These are phyloP conservation scores for Calonectria pseudoreteaudii DNA, from an alignment of 2,329 filamentous ascomycete species.

Conservation along the genomic window DNA sequence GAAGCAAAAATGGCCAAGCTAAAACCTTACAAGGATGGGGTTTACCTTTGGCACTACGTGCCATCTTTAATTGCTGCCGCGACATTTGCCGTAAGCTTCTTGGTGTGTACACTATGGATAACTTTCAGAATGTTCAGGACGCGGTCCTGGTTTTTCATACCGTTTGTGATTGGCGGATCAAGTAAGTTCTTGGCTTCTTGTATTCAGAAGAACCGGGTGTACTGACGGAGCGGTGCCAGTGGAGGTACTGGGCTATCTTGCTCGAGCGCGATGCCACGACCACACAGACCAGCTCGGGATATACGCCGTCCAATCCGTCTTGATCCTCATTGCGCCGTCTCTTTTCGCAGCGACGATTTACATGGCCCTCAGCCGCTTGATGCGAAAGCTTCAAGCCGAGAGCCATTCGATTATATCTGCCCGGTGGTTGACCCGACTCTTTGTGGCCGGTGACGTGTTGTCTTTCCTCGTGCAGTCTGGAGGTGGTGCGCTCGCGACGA, in stretches of 20 bases:
- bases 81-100: neutral
- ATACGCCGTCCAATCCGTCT: neutral
- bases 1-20: neutral
- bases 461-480: neutral
- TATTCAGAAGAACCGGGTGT: neutral
- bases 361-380: neutral
- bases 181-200: neutral
- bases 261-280: neutral
- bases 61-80: neutral
- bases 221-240: neutral
- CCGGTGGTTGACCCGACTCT: neutral
- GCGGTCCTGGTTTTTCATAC: neutral
- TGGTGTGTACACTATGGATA: neutral
- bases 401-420: neutral
- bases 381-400: neutral
- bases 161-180: neutral
- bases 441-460: neutral
- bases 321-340: neutral
- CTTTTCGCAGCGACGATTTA: slow-evolving; percentile 7
- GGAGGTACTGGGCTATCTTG: neutral
- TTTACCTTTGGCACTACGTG: slow-evolving; percentile 2
- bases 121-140: neutral
- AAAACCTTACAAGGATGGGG: neutral
- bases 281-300: slow-evolving; percentile 1
- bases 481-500: neutral